These are phyloP conservation scores for Stromatinia cepivora DNA, from an alignment of 2,329 filamentous ascomycete species.

Conservation along the genomic window DNA sequence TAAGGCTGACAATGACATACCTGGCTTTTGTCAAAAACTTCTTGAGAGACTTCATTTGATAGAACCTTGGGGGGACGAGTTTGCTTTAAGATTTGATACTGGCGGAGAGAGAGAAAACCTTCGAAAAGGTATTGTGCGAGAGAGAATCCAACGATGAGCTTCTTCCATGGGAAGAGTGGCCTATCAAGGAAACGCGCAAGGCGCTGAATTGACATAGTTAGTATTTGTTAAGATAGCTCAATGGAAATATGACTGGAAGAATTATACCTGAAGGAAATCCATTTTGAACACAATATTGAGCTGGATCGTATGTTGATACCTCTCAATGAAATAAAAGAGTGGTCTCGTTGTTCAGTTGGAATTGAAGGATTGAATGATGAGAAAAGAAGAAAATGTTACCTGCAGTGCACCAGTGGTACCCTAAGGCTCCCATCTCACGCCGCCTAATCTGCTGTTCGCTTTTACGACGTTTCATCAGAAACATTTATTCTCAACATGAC, in stretches of 20 bases:
- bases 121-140: conserved; percentile 89
- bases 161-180: conserved; percentile 96
- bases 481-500: background rate
- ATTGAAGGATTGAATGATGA: background rate
- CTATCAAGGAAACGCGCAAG: conserved; percentile 86
- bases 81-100: conserved; percentile 82
- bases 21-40: conserved; percentile 93
- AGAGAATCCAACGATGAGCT: conserved; percentile 90
- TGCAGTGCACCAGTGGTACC: too few species aligned
- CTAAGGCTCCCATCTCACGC: conserved; percentile 6
- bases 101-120: conserved; percentile 82
- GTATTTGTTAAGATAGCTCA: conserved; percentile 8
- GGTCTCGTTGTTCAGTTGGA: conserved; percentile 4
- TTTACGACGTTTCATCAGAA: background rate
- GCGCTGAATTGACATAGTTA: conserved; percentile 49
- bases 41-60: conserved; percentile 80
- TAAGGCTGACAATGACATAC: conserved; percentile 43
- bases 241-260: background rate
- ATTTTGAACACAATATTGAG: conserved; percentile 32
- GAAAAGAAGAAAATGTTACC: background rate
- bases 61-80: conserved; percentile 83
- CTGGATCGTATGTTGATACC: background rate
- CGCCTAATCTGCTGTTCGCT: background rate
- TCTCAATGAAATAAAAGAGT: conserved; percentile 7
- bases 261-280: conserved; percentile 42